Evolutionary conservation across 2,329 filamentous ascomycete genomes (phyloP).

Genomic region (Botrytis medusae): DNA sequence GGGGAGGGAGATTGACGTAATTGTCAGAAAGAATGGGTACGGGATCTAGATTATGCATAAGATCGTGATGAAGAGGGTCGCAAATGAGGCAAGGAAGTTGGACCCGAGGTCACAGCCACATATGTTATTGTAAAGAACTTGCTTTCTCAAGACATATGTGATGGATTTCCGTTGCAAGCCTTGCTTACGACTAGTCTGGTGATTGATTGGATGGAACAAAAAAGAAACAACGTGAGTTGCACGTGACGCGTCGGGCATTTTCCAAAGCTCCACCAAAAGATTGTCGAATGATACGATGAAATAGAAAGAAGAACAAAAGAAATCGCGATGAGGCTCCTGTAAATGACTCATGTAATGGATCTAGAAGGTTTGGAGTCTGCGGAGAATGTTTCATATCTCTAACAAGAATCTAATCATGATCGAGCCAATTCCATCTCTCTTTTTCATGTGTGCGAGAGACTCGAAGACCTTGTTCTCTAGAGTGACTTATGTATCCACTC

Average conservation of each 20-base stretch:
- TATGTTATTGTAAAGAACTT: background rate
- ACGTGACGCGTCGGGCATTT: background rate
- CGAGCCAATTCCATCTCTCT: background rate
- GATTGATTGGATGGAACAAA: background rate
- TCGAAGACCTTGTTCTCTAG: background rate
- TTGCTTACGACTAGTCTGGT: background rate
- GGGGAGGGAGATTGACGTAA: constrained; percentile 6
- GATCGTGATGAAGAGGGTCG: constrained; percentile 9
- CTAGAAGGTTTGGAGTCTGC: background rate
- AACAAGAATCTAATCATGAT: background rate
- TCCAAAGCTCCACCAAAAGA: background rate
- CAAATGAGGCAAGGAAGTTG: constrained; percentile 3
- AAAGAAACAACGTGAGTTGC: background rate
- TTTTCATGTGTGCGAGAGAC: background rate
- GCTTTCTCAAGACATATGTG: background rate
- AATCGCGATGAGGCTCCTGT: background rate
- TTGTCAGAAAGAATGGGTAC: background rate
- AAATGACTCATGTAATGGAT: background rate
- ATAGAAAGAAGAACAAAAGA: background rate
- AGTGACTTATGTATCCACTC: background rate
- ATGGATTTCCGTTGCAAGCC: background rate
- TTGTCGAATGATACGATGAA: background rate
- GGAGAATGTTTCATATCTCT: background rate
- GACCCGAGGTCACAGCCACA: constrained; percentile 10
- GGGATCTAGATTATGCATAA: constrained; percentile 7